These are phyloP conservation scores for Euphorbia celastroides DNA, from an alignment of 441 rosid species.

Conservation along the genomic window DNA sequence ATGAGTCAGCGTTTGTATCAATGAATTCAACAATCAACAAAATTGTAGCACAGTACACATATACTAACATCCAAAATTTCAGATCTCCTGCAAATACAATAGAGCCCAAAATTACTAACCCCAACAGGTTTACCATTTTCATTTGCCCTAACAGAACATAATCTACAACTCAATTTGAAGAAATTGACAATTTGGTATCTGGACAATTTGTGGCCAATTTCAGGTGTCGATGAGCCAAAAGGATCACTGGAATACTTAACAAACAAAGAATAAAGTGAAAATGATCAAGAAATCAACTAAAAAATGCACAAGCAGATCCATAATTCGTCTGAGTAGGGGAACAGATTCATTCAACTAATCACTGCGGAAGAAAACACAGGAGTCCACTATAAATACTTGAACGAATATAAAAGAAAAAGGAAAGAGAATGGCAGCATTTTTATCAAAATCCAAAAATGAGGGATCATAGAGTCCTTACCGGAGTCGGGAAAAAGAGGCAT, in stretches of 20 bases:
- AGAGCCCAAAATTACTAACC: not conserved
- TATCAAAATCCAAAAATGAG: not conserved
- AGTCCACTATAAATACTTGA: slow-evolving; percentile 4
- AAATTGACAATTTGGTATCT: not conserved
- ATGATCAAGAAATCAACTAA: not conserved
- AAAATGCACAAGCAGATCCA: not conserved
- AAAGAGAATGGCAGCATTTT: not conserved
- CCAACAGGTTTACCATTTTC: not conserved
- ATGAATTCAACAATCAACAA: not conserved
- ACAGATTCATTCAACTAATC: not conserved
- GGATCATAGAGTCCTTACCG: slow-evolving; percentile 10
- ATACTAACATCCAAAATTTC: not conserved
- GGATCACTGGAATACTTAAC: not conserved
- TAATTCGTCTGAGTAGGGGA: not conserved
- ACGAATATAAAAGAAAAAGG: not conserved
- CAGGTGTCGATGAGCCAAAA: not conserved
- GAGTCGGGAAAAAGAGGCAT: slow-evolving; percentile 15
- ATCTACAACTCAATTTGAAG: not conserved
- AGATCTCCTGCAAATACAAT: not conserved
- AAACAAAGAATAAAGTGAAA: no score
- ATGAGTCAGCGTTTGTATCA: not conserved
- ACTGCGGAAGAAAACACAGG: not conserved
- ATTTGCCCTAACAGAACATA: not conserved
- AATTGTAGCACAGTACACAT: not conserved
- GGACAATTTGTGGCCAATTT: not conserved